Evolutionary conservation across 2,329 filamentous ascomycete species (phyloP).

Genomic region (Apiospora rasikravindrae): DNA sequence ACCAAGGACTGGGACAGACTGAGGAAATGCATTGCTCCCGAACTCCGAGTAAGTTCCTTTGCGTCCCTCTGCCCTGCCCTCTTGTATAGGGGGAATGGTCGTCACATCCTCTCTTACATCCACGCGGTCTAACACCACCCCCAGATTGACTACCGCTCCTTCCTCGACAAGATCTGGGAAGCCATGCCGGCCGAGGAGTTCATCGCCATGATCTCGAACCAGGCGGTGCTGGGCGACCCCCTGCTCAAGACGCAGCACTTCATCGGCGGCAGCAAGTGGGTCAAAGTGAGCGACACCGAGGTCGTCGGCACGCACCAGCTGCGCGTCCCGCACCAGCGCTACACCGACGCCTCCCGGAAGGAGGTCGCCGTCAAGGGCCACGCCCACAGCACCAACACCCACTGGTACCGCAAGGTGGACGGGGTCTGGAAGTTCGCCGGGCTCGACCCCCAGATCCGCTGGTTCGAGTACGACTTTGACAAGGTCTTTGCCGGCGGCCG

Average conservation of each 20-base stretch:
- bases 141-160: conserved; percentile 73
- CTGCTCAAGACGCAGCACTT: conserved; percentile 70
- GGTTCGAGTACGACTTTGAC: conserved; percentile 63
- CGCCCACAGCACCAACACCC: conserved; percentile 61
- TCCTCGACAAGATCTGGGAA: conserved; percentile 65
- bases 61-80: not conserved
- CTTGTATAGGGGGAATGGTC: no score
- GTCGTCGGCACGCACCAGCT: conserved; percentile 66
- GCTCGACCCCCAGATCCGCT: conserved; percentile 59
- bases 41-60: conserved; percentile 47
- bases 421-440: conserved; percentile 68
- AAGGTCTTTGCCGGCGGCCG: conserved; percentile 54
- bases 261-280: conserved; percentile 63
- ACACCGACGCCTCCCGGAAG: conserved; percentile 54
- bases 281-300: conserved; percentile 61
- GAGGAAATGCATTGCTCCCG: conserved; percentile 66
- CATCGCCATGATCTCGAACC: conserved; percentile 62
- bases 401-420: conserved; percentile 62
- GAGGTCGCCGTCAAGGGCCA: conserved; percentile 64
- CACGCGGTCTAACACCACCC: not conserved
- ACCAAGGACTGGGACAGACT: conserved; percentile 68
- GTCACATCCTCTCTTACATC: no score
- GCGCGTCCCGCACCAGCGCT: conserved; percentile 66
- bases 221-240: conserved; percentile 63
- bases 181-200: conserved; percentile 67